Percentiles rank a stretch among this genome's conserved stretches.
Evolutionary conservation across 495 filamentous ascomycete genomes (phyloP).

Genomic region (Bacidia gigantensis): DNA sequence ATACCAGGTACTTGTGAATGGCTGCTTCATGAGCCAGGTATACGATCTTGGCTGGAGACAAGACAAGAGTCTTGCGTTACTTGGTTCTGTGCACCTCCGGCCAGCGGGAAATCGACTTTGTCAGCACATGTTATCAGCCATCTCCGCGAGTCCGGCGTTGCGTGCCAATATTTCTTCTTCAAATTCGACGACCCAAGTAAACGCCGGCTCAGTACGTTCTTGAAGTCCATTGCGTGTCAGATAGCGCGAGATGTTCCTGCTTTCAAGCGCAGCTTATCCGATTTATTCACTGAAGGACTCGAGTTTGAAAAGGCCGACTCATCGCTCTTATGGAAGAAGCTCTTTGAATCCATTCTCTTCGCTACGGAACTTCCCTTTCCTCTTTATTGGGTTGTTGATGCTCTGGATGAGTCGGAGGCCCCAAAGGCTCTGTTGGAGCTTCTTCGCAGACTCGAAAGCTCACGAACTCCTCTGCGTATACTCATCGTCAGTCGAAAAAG

Average conservation of each 20-base stretch:
- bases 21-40: conserved; percentile 15
- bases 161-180: conserved; percentile 28
- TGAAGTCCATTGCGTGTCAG: conserved; percentile 28
- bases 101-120: conserved; percentile 26
- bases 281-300: conserved; percentile 16
- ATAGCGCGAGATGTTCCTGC: conserved; percentile 17
- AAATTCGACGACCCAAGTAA: conserved; percentile 21
- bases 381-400: conserved; percentile 31
- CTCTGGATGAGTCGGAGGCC: conserved; percentile 23
- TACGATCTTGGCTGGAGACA: conserved; percentile 21
- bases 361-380: conserved; percentile 4
- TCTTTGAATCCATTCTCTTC: conserved; percentile 22
- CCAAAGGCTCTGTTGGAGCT: conserved; percentile 14
- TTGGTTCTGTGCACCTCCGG: conserved; percentile 24
- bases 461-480: conserved; percentile 19
- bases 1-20: conserved; percentile 23
- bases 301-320: conserved; percentile 19
- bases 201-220: conserved; percentile 14
- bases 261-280: conserved; percentile 14
- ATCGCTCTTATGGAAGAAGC: conserved; percentile 25
- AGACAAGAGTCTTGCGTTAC: conserved; percentile 12
- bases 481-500: conserved; percentile 24
- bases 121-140: conserved; percentile 16
- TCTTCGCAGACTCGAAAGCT: conserved; percentile 15
- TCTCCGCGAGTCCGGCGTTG: conserved; percentile 6